phyloP scores from a whole-genome alignment of 2,329 filamentous ascomycete species.

The Bipolaris oryzae region DNA sequence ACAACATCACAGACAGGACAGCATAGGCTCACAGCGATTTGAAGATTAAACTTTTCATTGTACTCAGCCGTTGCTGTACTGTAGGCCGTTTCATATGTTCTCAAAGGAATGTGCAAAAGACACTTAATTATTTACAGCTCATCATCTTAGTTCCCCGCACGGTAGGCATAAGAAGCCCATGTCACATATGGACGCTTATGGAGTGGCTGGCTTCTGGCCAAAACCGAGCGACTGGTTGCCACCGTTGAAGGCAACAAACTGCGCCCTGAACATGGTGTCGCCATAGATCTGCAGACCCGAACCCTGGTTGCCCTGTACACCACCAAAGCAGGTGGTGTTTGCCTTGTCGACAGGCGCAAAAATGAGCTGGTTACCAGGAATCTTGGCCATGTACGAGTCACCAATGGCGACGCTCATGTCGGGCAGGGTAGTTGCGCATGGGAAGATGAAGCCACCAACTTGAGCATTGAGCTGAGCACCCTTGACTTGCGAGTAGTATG shows the following conservation, averaged over 20 bases:
- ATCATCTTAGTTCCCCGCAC: conserved; percentile 2
- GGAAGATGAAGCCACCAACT: conserved; percentile 54
- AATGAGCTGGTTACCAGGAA: conserved; percentile 56
- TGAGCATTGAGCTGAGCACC: conserved; percentile 46
- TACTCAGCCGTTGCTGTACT: not conserved
- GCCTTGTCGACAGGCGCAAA: conserved; percentile 47
- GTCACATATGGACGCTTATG: not conserved
- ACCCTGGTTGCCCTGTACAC: conserved; percentile 64
- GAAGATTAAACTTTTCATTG: conserved; percentile 6
- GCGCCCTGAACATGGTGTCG: conserved; percentile 65
- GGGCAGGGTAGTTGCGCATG: conserved; percentile 51
- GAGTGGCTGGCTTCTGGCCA: conserved; percentile 45
- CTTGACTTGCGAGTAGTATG: conserved; percentile 53
- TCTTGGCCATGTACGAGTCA: conserved; percentile 61
- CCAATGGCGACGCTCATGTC: conserved; percentile 62
- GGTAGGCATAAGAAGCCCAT: not conserved
- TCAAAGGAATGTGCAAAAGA: conserved; percentile 13
- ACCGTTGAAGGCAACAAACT: conserved; percentile 66
- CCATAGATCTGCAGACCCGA: conserved; percentile 65
- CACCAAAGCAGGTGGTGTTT: conserved; percentile 68
- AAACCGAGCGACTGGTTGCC: conserved; percentile 60
- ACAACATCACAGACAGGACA: not conserved
- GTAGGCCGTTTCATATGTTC: conserved; percentile 9
- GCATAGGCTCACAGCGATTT: not conserved
- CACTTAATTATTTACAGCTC: conserved; percentile 17